Conservation (phyloP, 192 early-diverging fungal species). For the Haplosporangium gracile region DNA sequence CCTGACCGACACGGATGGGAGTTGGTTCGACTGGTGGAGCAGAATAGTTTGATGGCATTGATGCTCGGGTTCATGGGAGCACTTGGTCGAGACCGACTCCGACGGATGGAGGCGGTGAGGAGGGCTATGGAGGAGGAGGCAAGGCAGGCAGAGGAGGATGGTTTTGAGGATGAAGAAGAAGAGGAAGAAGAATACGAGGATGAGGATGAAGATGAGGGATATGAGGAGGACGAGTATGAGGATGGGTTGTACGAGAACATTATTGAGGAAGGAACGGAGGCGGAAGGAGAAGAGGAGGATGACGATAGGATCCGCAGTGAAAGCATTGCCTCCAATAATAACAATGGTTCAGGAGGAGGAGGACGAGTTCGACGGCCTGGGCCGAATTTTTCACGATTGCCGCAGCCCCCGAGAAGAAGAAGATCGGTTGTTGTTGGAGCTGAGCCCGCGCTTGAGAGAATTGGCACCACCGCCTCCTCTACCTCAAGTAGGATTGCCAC, state of each 20-base stretch:
- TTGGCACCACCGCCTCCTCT: neutral
- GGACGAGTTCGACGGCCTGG: neutral
- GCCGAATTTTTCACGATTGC: slow-evolving; percentile 7
- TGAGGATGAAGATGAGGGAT: slow-evolving; percentile 13
- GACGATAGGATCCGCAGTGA: neutral
- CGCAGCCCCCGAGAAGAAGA: slow-evolving; percentile 2
- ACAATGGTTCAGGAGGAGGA: neutral
- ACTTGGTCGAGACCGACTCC: slow-evolving; percentile 35
- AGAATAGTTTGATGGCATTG: slow-evolving; percentile 63
- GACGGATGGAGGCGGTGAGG: slow-evolving; percentile 33
- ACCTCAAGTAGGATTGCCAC: neutral
- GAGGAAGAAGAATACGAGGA: slow-evolving; percentile 15
- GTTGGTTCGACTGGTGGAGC: slow-evolving; percentile 62
- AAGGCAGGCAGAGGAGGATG: neutral
- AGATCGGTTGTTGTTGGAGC: neutral
- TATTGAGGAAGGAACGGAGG: neutral
- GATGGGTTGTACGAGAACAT: slow-evolving; percentile 7
- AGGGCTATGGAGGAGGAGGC: slow-evolving; percentile 27
- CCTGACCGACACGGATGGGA: slow-evolving; percentile 61
- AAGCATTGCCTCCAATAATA: neutral
- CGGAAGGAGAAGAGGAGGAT: neutral
- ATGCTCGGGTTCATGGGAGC: slow-evolving; percentile 64
- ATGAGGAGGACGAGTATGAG: slow-evolving; percentile 11
- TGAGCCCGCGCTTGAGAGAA: neutral
- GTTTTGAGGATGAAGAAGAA: slow-evolving; percentile 7